A percentile compares a stretch with the other conserved stretches of the same genome.
Evolutionary conservation across 192 early-diverging fungal genomes (phyloP).

Genomic region (Coemansia javaensis): DNA sequence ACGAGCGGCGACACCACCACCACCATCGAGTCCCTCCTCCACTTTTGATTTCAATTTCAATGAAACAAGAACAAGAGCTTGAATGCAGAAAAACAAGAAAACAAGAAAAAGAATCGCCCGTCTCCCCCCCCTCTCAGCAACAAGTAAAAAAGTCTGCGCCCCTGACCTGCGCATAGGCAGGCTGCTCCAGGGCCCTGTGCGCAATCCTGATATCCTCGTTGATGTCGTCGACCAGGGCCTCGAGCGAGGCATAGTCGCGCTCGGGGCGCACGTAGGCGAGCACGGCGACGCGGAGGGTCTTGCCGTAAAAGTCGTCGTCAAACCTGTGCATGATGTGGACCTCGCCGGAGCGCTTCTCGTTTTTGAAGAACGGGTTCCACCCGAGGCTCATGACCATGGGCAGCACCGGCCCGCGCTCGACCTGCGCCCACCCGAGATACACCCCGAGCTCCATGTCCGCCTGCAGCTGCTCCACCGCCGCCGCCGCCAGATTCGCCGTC

Average conservation of each 20-base stretch:
- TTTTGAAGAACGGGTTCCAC: conserved; percentile 99
- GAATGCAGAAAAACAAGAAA: conserved; percentile 1
- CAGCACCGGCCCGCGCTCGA: conserved; percentile 58
- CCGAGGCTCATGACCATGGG: conserved; percentile 99
- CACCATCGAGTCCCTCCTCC: not conserved
- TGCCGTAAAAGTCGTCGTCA: conserved; percentile 86
- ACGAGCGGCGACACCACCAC: conserved; percentile 18
- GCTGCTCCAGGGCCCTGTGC: conserved; percentile 13
- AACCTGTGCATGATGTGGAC: conserved; percentile 94
- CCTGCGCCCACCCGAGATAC: conserved; percentile 91
- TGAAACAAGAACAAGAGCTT: no score
- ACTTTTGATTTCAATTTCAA: not conserved
- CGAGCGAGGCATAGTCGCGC: conserved; percentile 82
- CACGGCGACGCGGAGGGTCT: conserved; percentile 75
- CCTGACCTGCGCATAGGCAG: conserved; percentile 12
- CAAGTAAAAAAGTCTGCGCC: conserved; percentile 5
- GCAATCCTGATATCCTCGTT: conserved; percentile 68
- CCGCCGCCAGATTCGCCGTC: conserved; percentile 90
- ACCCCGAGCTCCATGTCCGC: conserved; percentile 75
- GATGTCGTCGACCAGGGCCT: conserved; percentile 89
- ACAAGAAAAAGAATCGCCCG: not conserved
- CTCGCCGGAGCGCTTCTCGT: conserved; percentile 93
- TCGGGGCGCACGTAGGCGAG: conserved; percentile 87
- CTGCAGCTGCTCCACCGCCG: conserved; percentile 61
- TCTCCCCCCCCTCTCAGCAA: no score